A percentile compares a stretch with the other conserved stretches of the same genome.
phyloP scores from a whole-genome alignment of 2,329 filamentous ascomycete genomes.

The Fusarium pilosicola region DNA sequence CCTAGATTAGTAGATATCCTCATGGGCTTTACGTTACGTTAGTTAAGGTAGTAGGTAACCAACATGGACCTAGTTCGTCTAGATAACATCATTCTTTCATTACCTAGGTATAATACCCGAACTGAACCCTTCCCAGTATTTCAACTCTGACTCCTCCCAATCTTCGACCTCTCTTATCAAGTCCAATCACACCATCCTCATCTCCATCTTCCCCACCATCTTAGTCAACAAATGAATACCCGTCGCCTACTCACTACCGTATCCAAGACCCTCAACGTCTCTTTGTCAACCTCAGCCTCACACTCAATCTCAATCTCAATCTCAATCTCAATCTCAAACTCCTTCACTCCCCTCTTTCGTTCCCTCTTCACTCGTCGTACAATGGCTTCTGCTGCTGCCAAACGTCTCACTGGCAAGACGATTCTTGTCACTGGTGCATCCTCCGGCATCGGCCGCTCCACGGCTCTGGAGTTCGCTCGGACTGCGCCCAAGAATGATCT shows the following conservation, averaged over 20 bases:
- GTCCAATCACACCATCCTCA: constrained; percentile 25
- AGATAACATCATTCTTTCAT: not conserved
- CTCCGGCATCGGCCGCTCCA: constrained; percentile 86
- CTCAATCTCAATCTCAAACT: not conserved
- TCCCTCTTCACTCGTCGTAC: constrained; percentile 42
- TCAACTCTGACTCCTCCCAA: not conserved
- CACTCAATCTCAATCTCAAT: not conserved
- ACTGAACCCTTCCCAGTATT: not conserved
- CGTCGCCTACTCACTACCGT: constrained; percentile 28
- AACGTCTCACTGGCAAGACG: constrained; percentile 93
- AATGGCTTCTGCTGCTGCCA: constrained; percentile 71
- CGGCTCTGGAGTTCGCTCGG: constrained; percentile 91
- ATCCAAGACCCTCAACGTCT: constrained; percentile 28
- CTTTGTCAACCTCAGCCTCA: constrained; percentile 14
- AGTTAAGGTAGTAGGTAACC: not conserved
- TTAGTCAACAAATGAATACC: constrained; percentile 35
- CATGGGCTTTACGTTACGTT: not conserved
- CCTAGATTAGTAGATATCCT: not conserved
- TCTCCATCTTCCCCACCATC: constrained; percentile 24
- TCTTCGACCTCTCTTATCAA: constrained; percentile 8
- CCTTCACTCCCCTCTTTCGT: constrained; percentile 2
- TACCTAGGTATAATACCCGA: not conserved
- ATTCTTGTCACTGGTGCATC: constrained; percentile 91
- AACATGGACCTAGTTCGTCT: not conserved
- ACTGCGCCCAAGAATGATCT: constrained; percentile 81